Evolutionary conservation across 352 stramenopile species (phyloP).

Genomic region (Sclerospora graminicola): DNA sequence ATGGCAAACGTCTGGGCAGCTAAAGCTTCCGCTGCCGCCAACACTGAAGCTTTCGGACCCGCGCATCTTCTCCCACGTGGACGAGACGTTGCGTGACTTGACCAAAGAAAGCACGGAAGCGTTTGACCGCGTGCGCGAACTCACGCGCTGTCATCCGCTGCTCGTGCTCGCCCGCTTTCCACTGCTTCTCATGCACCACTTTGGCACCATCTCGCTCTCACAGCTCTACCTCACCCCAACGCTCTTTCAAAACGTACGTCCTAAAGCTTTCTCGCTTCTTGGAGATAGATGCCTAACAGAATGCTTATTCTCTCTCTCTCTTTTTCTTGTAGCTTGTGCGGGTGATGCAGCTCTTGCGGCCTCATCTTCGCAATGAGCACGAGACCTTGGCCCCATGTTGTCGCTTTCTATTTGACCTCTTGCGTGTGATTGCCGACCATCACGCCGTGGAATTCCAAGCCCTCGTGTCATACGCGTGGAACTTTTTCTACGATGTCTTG

Average conservation of each 20-base stretch:
- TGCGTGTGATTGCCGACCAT: slow-evolving; percentile 50
- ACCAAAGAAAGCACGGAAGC: slow-evolving; percentile 31
- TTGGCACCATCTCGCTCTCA: slow-evolving; percentile 49
- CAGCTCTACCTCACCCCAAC: slow-evolving; percentile 54
- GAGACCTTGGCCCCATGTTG: slow-evolving; percentile 26
- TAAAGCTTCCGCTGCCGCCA: background rate
- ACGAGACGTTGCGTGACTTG: slow-evolving; percentile 38
- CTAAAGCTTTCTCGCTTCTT: background rate
- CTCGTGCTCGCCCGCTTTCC: slow-evolving; percentile 45
- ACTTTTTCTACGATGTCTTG: slow-evolving; percentile 42
- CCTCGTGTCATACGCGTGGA: slow-evolving; percentile 36
- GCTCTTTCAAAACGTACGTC: slow-evolving; percentile 50
- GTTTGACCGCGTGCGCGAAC: slow-evolving; percentile 51
- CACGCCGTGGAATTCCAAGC: slow-evolving; percentile 59
- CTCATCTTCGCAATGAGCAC: slow-evolving; percentile 24
- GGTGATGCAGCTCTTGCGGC: slow-evolving; percentile 46
- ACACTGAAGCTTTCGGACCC: slow-evolving; percentile 13
- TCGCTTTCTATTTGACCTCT: slow-evolving; percentile 56
- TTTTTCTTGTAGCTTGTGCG: slow-evolving; percentile 33
- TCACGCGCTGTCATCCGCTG: slow-evolving; percentile 41
- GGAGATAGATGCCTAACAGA: too few relatives aligned
- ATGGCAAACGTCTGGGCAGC: slow-evolving; percentile 36
- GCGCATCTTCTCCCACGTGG: slow-evolving; percentile 25
- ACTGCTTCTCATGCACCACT: slow-evolving; percentile 37
- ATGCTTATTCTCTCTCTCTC: too few relatives aligned